Conservation (phyloP, 768 basidiomycete species). For the Trametes cingulata region DNA sequence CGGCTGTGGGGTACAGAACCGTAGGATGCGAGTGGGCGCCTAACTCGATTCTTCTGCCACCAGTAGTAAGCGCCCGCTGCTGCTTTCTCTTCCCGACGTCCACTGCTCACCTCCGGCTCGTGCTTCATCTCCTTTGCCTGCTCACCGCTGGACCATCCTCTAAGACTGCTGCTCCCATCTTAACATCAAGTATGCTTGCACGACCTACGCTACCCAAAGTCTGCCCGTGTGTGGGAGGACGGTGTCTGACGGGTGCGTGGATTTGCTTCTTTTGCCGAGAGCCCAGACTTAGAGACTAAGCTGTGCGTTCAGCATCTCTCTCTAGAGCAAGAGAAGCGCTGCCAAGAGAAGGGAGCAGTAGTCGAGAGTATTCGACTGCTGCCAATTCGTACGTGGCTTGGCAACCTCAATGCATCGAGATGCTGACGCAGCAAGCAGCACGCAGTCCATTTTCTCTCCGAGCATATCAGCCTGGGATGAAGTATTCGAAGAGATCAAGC, state of each 20-base stretch:
- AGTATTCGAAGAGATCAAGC: constrained; percentile 50
- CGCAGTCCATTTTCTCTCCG: constrained; percentile 32
- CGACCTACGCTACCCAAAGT: constrained; percentile 4
- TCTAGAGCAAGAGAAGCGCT: background rate
- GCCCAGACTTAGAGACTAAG: background rate
- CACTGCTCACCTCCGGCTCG: no score
- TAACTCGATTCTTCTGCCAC: no score
- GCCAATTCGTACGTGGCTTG: background rate
- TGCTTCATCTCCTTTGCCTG: no score
- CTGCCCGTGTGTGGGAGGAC: constrained; percentile 13
- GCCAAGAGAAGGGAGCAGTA: background rate
- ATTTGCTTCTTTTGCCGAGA: background rate
- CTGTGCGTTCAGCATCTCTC: background rate
- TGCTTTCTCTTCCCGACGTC: no score
- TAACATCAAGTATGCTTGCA: constrained; percentile 2
- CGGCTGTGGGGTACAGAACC: no score
- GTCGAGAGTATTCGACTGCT: background rate
- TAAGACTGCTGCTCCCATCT: background rate
- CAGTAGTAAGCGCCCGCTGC: no score
- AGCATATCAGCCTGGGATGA: constrained; percentile 49
- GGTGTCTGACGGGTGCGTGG: constrained; percentile 13
- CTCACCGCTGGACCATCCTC: no score
- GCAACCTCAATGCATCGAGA: no score
- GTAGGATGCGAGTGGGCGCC: no score
- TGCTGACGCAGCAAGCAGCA: background rate